Evolutionary conservation across 1,284 basidiomycete genomes (phyloP), one percentile per base, ranked within the genome.

Genomic region (Mycosarcoma maydis): DNA sequence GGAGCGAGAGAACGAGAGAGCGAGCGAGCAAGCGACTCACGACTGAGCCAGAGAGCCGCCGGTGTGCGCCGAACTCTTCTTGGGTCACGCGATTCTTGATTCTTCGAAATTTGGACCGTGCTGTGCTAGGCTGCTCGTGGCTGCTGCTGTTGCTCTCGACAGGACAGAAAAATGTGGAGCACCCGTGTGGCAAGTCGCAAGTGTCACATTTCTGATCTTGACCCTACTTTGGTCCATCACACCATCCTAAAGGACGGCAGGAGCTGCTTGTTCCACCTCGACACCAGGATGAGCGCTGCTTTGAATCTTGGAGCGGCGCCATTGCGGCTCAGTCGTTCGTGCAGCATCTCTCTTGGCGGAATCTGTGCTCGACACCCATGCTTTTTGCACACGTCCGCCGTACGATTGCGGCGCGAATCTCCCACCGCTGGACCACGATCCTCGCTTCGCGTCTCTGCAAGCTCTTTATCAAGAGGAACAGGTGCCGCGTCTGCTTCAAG

Each of bases 301-400:
- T 41, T 30, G 26, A 26, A 50, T 10, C 17, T 55, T 7, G 22
- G 47, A 47, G 43, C 34, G 0, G 42, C 43, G 19, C 46, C 52
- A 11, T 41, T 43, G 14, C 42, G 41, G 38, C 34, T 55, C 0
- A 37, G 32, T 11, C 22, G 46, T 11, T n/a, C 39, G 17, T 40
- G 22, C 16, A 19, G 26, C 26, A 34, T 33, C 43, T 5, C 37
- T 14, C 24, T 32, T 3, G 14, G 36, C 3, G 20, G 19, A 13
- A 9, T 11, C 17, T 24, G 34, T 7, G 36, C 26, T 1, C n/a
- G 8, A 13, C 40, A 26, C 0, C 6, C 3, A 4, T 45, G 37
- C 37, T 36, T 20, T 9, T 22, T 62, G 20, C 59, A 55, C 20
- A 30, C 48, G 8, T 46, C 59, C 8, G 30, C 13, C 4, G 17